Base-by-base conservation (phyloP, 495 filamentous ascomycete species). In the Talaromyces trachyspermus region DNA sequence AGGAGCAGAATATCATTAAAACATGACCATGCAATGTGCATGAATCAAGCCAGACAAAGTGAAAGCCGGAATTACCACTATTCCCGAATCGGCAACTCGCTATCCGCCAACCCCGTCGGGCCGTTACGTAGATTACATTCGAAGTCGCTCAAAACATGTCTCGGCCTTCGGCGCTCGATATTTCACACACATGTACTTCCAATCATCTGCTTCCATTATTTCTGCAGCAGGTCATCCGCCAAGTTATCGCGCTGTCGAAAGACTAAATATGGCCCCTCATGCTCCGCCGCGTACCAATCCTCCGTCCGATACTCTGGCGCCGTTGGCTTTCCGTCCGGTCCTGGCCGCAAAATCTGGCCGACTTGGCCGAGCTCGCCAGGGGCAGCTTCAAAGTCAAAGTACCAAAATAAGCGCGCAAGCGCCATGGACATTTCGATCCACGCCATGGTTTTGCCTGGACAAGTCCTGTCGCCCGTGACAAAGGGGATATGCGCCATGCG, bases 361-460 rank as follows among this genome's bases (percentile, higher is more conserved):
- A 65, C 66, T 35, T 70, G 64, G 2, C 67, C 70, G 15, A 47
- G 37, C 4, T 60, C 58, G 56, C 69, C 68, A 32, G 29, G 29
- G 1, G 63, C 64, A 43, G 66, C 37, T 19, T 61, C 59, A 43
- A 74, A 58, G 41, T 74, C 69, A 52, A 68, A 72, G 9, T 69
- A 50, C 46, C 63, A 76, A 14, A 78, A 33, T 11, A 78, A 14
- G 12, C 68, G 64, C 7, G 76, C 78, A 12, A 78, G 49, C 0
- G 70, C 69, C 37, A 80, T 40, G 5, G 64, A 61, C 44, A 80
- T 61, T 51, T 82, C 78, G 60, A 73, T 65, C 22, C 71, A 66
- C 5, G 79, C 79, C 54, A 83, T 68, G 5, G 60, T 61, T 62
- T 78, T 77, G 1, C 77, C 79, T 35, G 79, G 71, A 36, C 78